A percentile compares a stretch with the other conserved stretches of the same genome.
These are phyloP conservation scores for Sclerotinia spermophila DNA, from an alignment of 2,329 filamentous ascomycete species.

Conservation along the genomic window DNA sequence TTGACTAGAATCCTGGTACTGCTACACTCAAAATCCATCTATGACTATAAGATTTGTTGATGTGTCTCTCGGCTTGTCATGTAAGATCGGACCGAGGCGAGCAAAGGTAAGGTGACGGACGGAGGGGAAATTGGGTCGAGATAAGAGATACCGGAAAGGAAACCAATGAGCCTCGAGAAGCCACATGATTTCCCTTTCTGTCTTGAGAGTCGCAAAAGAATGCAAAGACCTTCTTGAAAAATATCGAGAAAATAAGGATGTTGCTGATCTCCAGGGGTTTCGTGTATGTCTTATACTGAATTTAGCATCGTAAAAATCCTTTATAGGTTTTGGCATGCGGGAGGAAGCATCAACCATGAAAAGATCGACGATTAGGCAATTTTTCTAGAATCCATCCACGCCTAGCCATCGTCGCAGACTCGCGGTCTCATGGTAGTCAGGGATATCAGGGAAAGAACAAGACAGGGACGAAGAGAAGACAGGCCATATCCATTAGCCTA, in stretches of 20 bases:
- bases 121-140: background rate
- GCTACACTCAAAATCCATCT: slow-evolving; percentile 7
- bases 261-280: slow-evolving; percentile 6
- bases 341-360: slow-evolving; percentile 11
- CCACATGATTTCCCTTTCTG: slow-evolving; percentile 11
- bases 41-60: slow-evolving; percentile 5
- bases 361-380: slow-evolving; percentile 15
- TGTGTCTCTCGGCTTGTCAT: slow-evolving; percentile 4
- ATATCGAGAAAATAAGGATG: background rate
- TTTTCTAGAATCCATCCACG: slow-evolving; percentile 11
- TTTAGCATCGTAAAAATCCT: slow-evolving; percentile 6
- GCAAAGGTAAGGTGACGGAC: background rate
- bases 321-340: slow-evolving; percentile 7
- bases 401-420: slow-evolving; percentile 2
- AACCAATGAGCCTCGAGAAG: background rate
- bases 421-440: slow-evolving; percentile 16
- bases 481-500: slow-evolving; percentile 7
- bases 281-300: background rate
- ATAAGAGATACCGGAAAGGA: slow-evolving; percentile 17
- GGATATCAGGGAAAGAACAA: background rate
- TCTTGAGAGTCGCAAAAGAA: background rate
- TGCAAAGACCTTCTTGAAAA: background rate
- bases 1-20: slow-evolving; percentile 11
- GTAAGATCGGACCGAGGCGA: slow-evolving; percentile 15
- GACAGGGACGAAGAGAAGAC: slow-evolving; percentile 4